Evolutionary conservation across 768 basidiomycete genomes (phyloP), one percentile per base, ranked within the genome.

Genomic region (Dentipellis fragilis): DNA sequence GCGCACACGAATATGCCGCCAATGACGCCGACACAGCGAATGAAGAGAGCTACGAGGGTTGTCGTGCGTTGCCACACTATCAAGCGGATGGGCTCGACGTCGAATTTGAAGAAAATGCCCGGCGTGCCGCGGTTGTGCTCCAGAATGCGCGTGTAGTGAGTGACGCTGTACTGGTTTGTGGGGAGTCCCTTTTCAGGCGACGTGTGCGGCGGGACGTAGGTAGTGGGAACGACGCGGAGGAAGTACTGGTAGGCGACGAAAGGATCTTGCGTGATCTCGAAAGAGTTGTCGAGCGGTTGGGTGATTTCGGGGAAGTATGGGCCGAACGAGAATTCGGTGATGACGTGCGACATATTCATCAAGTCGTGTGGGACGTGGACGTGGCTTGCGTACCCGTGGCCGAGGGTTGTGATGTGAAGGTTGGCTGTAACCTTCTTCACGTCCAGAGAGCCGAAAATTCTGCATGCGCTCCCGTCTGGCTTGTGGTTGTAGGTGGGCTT

Each of bases 71-170:
- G 93, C 63, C 88, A 80, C 54, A 97, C 83, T 0, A 83, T 86
- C 57, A 98, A 76, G 21, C 80, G 75, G 71, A 98, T 79, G 0
- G 94, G 93, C 66, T 99, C 95, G 38, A 97, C 72, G 57, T 99
- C 94, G 67, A 92, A 97, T 70, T 97, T 96, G 85, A 97, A 96
- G 76, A 95, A 97, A 66, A 98, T 95, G 14, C 90, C 94, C 0
- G 95, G 95, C 0, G 91, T 85, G 7, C 89, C 90, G 14, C 75
- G 71, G 59, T 89, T 81, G 65, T 90, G 87, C 17, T 81, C 73
- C 2, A 96, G 72, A 16, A 80, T 76, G 34, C 89, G 83, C 1
- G 80, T 83, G 62, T 97, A 95, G 70, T 96, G 92, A 0, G 92
- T 97, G 5, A 97, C 95, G 48, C 89, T 90, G 72, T 98, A 97